Evolutionary conservation across 495 filamentous ascomycete species (phyloP), one percentile per base, ranked within the genome.

Genomic region (Penicillium steckii): DNA sequence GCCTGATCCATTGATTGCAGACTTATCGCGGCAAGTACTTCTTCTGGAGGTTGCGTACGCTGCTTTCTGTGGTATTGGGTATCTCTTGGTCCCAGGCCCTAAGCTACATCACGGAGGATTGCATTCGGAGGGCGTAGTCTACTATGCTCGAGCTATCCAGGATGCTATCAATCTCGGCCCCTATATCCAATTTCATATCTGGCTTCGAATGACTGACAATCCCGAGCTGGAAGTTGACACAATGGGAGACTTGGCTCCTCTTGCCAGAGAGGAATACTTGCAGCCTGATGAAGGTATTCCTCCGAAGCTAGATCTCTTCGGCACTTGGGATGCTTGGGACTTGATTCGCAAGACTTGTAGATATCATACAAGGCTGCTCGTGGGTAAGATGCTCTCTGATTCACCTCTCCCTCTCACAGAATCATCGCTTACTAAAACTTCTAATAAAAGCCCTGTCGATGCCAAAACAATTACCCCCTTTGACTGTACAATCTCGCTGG

Each of bases 251-350:
- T 61, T 90, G 37, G 70, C 76, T n/a, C 74, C 75, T 1, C 76
- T 85, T 59, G 83, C 80, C 8, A 71, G 80, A 49, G 75, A 57
- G 64, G 83, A 82, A 43, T 83, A 76, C 51, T 48, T 74, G 4
- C 56, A 71, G 43, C 56, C 60, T 19, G 69, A 73, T 23, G 67
- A 52, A 10, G 64, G 52, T 4, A 9, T 45, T 9, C 53, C 61
- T 3, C 56, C 56, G 0, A 70, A 84, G 18, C 65, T 83, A 26
- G 87, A 91, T 59, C 65, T 85, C 4, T 91, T 86, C 56, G 85
- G 82, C 25, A 79, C 85, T 6, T 98, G 94, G 95, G 93, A 97
- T 73, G 86, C 87, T 8, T 98, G 94, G 94, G 86, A 97, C 67
- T 74, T 83, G 27, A 89, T 97, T 57, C 77, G 95, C 47, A 86